A percentile compares a stretch with the other conserved stretches of the same genome.
These are phyloP conservation scores for Heteromeles arbutifolia DNA, from an alignment of 306 rosid species.

Conservation along the genomic window DNA sequence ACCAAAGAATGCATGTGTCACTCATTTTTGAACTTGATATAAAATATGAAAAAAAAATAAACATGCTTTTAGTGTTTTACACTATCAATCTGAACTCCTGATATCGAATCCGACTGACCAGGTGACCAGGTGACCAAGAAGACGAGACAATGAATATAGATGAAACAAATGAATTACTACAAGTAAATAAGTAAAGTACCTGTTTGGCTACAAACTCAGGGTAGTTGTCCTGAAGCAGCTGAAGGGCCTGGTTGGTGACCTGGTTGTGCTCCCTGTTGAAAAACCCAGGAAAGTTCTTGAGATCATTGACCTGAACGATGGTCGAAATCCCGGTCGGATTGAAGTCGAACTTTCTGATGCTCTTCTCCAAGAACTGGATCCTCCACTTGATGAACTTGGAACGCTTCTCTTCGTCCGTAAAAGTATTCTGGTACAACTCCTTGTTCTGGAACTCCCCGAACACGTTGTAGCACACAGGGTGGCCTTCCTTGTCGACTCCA, in stretches of 20 bases:
- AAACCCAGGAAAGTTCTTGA: conserved; percentile 41
- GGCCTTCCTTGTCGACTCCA: conserved; percentile 48
- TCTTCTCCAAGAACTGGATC: conserved; percentile 47
- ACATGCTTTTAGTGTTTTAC: too few species aligned
- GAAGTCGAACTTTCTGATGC: conserved; percentile 45
- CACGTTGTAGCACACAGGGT: conserved; percentile 52
- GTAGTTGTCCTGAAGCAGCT: conserved; percentile 48
- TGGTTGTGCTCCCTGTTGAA: conserved; percentile 36
- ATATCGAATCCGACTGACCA: too few species aligned
- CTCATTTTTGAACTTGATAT: too few species aligned
- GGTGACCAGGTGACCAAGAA: too few species aligned
- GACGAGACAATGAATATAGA: too few species aligned
- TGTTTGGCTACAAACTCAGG: conserved; percentile 58
- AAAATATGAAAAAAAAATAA: too few species aligned
- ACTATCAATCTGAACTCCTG: too few species aligned
- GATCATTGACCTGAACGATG: conserved; percentile 52
- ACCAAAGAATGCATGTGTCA: too few species aligned
- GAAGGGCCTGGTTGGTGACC: conserved; percentile 46
- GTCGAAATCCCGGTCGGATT: conserved; percentile 37
- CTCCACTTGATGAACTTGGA: conserved; percentile 43
- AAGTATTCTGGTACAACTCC: conserved; percentile 44
- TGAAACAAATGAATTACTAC: too few species aligned
- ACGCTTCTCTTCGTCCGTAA: conserved; percentile 39
- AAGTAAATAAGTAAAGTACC: conserved; percentile 11
- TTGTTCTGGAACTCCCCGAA: conserved; percentile 43